Base-by-base conservation (phyloP, 2,329 filamentous ascomycete genomes). In the Colletotrichum phormii region DNA sequence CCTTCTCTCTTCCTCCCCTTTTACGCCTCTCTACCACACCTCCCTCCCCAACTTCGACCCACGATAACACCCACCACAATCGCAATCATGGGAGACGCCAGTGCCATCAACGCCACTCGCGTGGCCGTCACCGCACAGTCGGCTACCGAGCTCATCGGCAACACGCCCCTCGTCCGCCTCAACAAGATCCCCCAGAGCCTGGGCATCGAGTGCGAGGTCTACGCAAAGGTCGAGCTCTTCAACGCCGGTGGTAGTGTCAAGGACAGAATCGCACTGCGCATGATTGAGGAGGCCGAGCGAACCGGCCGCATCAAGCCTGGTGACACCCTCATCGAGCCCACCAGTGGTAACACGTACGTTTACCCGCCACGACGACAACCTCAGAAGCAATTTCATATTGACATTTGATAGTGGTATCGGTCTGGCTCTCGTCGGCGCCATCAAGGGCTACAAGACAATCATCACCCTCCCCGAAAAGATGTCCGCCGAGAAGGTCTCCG, bases 381-480 rank as follows among this genome's bases (percentile, higher is more conserved):
- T 42, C 15, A 18, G 12, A 15, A 65, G 78, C 84, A 74, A 84
- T 22, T 11, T n/a, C 42, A 49, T 18, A 22, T 76, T 65, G 7
- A 85, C 35, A 15, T 0, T 24, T 2, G 12, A 22, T 1, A 88
- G 86, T 71, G 97, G 97, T 76, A 99, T 99, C 76, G 97, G 97
- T 26, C 89, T 99, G 53, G 97, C 97, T 33, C 91, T 99, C 42
- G 96, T 98, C 22, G 96, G 91, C 71, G 97, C 97, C 18, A 94
- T 99, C 80, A 98, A 98, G 87, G 96, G 95, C 76, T 99, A 98
- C 89, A 96, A 96, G 84, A 97, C 95, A 53, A 98, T 99, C 84
- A 99, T 99, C 83, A 99, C 97, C 12, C 90, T 99, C 58, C 97
- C 97, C 64, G 97, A 99, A 86, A 99, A 99, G 88, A 99, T 99